Conservation (phyloP, 176 grass and related monocot genomes). For the Metroxylon sagu region DNA sequence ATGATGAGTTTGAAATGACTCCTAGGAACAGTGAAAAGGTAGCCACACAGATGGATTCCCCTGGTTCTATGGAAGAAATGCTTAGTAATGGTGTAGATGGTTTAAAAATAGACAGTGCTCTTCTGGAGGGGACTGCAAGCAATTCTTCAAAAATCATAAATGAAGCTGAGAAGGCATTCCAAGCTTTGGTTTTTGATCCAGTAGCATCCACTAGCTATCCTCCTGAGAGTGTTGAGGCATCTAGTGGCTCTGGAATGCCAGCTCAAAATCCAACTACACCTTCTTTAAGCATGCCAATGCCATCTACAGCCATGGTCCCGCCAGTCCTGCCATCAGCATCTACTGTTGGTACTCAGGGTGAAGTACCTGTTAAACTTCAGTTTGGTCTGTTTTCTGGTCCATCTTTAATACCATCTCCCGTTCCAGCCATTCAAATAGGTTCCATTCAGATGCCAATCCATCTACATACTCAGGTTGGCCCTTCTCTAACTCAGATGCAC, state of each 20-base stretch:
- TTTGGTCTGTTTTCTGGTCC: slow-evolving; percentile 94
- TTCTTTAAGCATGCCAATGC: slow-evolving; percentile 41
- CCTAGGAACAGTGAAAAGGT: slow-evolving; percentile 43
- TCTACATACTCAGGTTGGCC: slow-evolving; percentile 61
- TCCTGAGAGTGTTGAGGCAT: slow-evolving; percentile 24
- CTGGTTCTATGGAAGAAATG: slow-evolving; percentile 30
- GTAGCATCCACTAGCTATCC: slow-evolving; percentile 17
- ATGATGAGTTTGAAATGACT: slow-evolving; percentile 46
- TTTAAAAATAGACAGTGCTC: slow-evolving; percentile 2
- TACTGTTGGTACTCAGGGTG: slow-evolving; percentile 30
- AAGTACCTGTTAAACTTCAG: slow-evolving; percentile 64
- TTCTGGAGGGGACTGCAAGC: not conserved
- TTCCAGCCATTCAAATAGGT: slow-evolving; percentile 96
- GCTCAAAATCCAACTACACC: slow-evolving; percentile 17
- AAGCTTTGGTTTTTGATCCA: slow-evolving; percentile 52
- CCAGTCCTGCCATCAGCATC: slow-evolving; percentile 37
- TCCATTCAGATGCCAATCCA: slow-evolving; percentile 99
- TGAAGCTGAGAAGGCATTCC: slow-evolving; percentile 55
- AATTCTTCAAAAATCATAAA: slow-evolving; percentile 25
- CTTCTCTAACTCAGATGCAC: slow-evolving; percentile 44
- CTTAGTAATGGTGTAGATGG: slow-evolving; percentile 18
- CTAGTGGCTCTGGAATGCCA: slow-evolving; percentile 11
- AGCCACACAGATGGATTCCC: slow-evolving; percentile 13
- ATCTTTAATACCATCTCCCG: slow-evolving; percentile 78
- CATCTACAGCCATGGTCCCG: slow-evolving; percentile 30